Evolutionary conservation across 768 basidiomycete genomes (phyloP), one percentile per base, ranked within the genome.

Genomic region (Hysterangium stoloniferum): DNA sequence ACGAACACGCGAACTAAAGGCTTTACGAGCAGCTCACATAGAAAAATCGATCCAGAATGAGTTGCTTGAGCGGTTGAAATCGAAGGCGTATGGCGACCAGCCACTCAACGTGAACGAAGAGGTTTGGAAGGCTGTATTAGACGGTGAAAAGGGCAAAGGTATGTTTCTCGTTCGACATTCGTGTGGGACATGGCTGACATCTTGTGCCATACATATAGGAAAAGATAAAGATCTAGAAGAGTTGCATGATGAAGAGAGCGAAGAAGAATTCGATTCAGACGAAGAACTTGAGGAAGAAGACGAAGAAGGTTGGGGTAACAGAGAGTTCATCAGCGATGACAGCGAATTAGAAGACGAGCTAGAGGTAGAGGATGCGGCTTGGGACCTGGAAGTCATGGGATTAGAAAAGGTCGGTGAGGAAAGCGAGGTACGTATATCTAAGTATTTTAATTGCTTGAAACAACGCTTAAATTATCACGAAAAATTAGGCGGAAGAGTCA

Each of bases 91-190:
- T 62, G 95, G 96, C 36, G 95, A 98, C 61, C 86, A 88, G 29
- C 96, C 96, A 11, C 77, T 99, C 37, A 98, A 99, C 66, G 94
- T 99, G 52, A 98, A 99, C 66, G 96, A 99, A 68, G 82, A 74
- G 35, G 93, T 98, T 7, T 98, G 96, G 96, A 80, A 83, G 56
- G 82, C 88, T 2, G 84, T 99, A 46, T 70, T 98, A 35, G 90
- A 96, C 61, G 75, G 81, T 41, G 92, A 96, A 62, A 62, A 64
- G 56, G 63, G 68, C 59, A 77, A 79, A 58, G 57, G 44, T 45
- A 22, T 31, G 29, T 4, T 22, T 24, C 28, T 31, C 2, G 38
- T 20, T 49, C 2, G 22, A 19, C 37, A 2, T 13, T 19, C 11
- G 25, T 22, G 24, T 27, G 6, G 2, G 37, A 8, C n/a, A 28